phyloP scores from a whole-genome alignment of 306 rosid species.

The Dicorynia guianensis region DNA sequence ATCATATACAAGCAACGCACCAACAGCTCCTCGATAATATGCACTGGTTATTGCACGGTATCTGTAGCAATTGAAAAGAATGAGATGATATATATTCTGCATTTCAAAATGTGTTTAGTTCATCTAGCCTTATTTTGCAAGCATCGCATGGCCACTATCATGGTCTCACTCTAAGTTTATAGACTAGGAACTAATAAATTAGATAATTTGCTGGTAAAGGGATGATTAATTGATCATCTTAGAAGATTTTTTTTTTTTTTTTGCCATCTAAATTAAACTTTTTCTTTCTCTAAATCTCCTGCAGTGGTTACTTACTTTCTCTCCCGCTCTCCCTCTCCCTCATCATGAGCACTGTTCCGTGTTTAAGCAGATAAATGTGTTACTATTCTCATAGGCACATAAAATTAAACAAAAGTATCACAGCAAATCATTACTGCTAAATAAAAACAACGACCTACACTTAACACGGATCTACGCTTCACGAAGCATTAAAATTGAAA shows the following conservation, averaged over 20 bases:
- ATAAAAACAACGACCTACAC: constrained; percentile 14
- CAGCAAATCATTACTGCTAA: constrained; percentile 1
- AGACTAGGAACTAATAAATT: neutral
- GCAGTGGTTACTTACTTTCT: too few relatives aligned
- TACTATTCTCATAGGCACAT: neutral
- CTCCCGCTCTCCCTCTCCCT: neutral
- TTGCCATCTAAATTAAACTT: too few relatives aligned
- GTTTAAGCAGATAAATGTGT: neutral
- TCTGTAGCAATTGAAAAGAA: constrained; percentile 49
- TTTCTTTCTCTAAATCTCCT: neutral
- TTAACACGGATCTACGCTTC: neutral
- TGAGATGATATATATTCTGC: constrained; percentile 28
- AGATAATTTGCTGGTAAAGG: neutral
- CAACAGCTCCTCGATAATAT: constrained; percentile 84
- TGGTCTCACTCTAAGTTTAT: neutral
- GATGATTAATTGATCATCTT: neutral
- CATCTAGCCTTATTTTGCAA: neutral
- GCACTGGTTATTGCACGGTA: constrained; percentile 90
- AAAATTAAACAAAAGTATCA: constrained; percentile 18
- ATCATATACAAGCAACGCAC: constrained; percentile 85
- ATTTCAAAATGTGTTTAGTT: neutral
- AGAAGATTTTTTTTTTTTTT: neutral
- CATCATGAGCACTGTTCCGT: neutral
- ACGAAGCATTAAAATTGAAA: constrained; percentile 8
- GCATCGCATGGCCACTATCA: neutral